Evolutionary conservation across 1,284 basidiomycete species (phyloP), one percentile per base, ranked within the genome.

Genomic region (Naganishia cerealis): DNA sequence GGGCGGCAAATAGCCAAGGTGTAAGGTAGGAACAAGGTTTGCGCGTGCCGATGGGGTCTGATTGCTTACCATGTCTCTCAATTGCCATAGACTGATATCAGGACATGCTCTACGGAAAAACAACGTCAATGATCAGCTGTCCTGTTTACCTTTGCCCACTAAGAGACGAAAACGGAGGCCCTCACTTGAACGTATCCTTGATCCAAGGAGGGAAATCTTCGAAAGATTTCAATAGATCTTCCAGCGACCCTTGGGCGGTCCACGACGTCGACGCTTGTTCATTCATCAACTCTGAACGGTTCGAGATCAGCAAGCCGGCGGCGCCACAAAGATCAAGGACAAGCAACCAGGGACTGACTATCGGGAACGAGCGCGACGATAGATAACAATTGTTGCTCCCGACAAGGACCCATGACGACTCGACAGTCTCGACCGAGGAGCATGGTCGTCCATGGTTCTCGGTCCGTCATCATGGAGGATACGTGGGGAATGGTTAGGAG

Each of bases 151-250:
- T 57, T 50, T 24, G 46, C 9, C 46, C 46, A 9, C 21, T n/a
- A 24, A 24, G 24, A 10, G 33, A 18, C n/a, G 26, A 15, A 54
- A 33, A 33, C 6, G 50, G 29, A 33, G 12, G 12, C 36, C 33
- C 63, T 65, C 29, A 54, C 63, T 55, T 65, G 40, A 65, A 55
- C 12, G 63, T 65, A 38, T 65, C 63, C 63, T 65, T 65, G 40
- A 65, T 65, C 79, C 78, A 83, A 73, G 69, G 52, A 29, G 63
- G 63, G 63, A 65, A 65, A 38, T 65, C 52, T 24, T 76, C 15
- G 71, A 79, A 5, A 86, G 88, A 70, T 76, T 90, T 55, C 72
- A 79, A 18, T 77, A 86, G 76, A 92, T 92, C 81, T 75, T 91
- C 71, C 79, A 81, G 46, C 84, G 83, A 75, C 78, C 82, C 69